Evolutionary conservation across 2,329 filamentous ascomycete species (phyloP).

Genomic region (Colletotrichum brevisporum): DNA sequence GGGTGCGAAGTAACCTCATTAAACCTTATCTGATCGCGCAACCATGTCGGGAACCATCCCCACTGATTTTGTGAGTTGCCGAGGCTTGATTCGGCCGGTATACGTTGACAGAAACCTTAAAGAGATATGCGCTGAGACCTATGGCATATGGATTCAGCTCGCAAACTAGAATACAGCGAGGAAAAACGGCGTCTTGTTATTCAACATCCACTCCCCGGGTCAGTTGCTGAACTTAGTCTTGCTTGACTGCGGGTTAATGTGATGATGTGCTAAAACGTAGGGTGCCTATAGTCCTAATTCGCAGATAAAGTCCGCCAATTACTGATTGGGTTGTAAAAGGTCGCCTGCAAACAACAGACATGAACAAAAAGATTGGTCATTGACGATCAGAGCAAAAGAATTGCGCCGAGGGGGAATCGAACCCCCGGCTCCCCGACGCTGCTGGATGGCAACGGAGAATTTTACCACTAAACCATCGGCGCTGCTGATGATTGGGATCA

Average conservation of each 20-base stretch:
- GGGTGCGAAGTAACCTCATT: background rate
- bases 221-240: too few relatives aligned
- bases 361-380: background rate
- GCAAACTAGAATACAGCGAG: too few relatives aligned
- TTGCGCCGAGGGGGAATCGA: slow-evolving; percentile 18
- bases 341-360: too few relatives aligned
- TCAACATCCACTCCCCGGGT: too few relatives aligned
- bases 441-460: slow-evolving; percentile 18
- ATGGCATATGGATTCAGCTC: too few relatives aligned
- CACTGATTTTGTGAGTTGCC: background rate
- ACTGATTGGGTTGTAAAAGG: too few relatives aligned
- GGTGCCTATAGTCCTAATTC: too few relatives aligned
- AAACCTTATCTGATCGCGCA: background rate
- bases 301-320: too few relatives aligned
- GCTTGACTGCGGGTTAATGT: too few relatives aligned
- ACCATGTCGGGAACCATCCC: background rate
- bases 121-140: background rate
- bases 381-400: background rate
- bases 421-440: slow-evolving; percentile 24
- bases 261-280: too few relatives aligned
- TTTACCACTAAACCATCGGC: slow-evolving; percentile 26
- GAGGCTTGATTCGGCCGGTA: background rate
- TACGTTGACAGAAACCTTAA: background rate
- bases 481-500: background rate
- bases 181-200: too few relatives aligned